Conservation (phyloP, 768 basidiomycete genomes). For the Xanthoconium purpureum region DNA sequence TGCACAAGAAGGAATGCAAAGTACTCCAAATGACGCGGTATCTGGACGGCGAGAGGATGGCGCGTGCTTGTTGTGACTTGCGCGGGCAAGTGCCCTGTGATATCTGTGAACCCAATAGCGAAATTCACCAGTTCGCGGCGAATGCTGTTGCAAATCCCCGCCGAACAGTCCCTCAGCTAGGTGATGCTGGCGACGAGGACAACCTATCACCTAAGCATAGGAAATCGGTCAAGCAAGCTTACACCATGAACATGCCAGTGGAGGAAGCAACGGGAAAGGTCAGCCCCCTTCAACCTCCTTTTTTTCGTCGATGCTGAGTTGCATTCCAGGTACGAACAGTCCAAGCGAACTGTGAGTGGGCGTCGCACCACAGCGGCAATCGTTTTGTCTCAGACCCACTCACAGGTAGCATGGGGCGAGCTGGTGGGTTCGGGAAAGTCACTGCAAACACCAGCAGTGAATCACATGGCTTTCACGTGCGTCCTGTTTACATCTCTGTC, state of each 20-base stretch:
- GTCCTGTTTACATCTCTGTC: neutral
- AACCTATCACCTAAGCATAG: neutral
- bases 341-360: neutral
- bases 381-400: neutral
- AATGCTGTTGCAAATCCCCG: neutral
- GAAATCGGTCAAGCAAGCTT: neutral
- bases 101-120: neutral
- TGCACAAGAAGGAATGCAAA: neutral
- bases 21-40: neutral
- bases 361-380: neutral
- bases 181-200: neutral
- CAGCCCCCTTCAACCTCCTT: neutral
- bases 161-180: neutral
- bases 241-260: neutral
- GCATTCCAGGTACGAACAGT: neutral
- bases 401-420: neutral
- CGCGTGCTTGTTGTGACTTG: neutral
- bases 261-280: neutral
- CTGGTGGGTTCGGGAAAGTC: neutral
- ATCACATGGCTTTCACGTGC: neutral
- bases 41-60: neutral
- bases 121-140: neutral
- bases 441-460: neutral
- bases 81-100: constrained; percentile 1
- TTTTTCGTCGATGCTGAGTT: neutral